Evolutionary conservation across 2,329 filamentous ascomycete genomes (phyloP), one percentile per base, ranked within the genome.

Genomic region (Laburnicola sp.): DNA sequence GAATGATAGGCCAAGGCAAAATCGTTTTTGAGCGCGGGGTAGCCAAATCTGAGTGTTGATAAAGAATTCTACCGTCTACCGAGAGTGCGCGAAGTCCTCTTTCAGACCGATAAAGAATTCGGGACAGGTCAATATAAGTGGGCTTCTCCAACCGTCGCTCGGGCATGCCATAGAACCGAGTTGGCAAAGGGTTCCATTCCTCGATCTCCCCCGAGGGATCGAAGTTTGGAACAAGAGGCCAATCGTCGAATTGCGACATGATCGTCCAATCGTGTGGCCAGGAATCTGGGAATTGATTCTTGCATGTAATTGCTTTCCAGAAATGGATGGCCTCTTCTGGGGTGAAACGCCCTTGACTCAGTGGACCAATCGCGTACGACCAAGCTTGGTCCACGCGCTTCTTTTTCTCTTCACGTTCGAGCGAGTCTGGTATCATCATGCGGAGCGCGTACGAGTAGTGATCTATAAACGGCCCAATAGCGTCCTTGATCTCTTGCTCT

Each of bases 381-480:
- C 70, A 73, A 3, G 58, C 68, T 31, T 50, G 25, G 22, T 58
- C 31, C 2, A 58, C 35, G 2, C 65, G 60, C 21, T 30, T 32
- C 42, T 54, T 46, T 22, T 48, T 58, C 27, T 63, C 63, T 9
- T 48, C 8, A 5, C 45, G 31, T 3, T 44, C 39, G 6, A 54
- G 50, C 3, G 27, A 27, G 0, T 54, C 27, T 3, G 62, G 57
- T 30, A 67, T 44, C 9, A 69, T 65, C 8, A 70, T 45, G 6
- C 39, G 30, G 8, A 75, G 41, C 8, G 71, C 71, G 8, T 50
- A 46, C 1, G 35, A 3, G 48, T 70, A 75, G 39, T 62, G 62
- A 37, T 76, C 72, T 2, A 74, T 56, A 38, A 72, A 74, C 0
- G 43, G 16, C 4, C 69, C 71, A 23, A 72, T 68, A 4, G 70